These are phyloP conservation scores for Solanum appendiculatum DNA, from an alignment of 257 asterid species.

Conservation along the genomic window DNA sequence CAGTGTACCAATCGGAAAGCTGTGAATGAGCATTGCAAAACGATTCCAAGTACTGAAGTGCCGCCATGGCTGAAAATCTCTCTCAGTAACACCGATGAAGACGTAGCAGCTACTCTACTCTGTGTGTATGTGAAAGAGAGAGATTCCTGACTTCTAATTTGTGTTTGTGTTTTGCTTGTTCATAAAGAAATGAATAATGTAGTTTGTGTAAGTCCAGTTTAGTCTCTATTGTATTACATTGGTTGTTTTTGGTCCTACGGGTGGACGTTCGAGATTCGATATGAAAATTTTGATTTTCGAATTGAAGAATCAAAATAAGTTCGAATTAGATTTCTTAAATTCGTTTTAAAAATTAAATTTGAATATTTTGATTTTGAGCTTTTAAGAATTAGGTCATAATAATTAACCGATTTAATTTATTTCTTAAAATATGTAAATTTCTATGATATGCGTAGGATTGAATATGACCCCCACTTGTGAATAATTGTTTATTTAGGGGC, in stretches of 20 bases:
- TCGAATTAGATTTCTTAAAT: too few relatives aligned
- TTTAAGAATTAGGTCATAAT: background rate
- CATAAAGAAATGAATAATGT: background rate
- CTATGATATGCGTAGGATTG: background rate
- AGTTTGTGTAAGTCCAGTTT: background rate
- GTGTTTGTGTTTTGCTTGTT: background rate
- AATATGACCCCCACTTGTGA: background rate
- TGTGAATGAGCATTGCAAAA: slow-evolving; percentile 66
- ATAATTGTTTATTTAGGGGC: background rate
- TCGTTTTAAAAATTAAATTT: too few relatives aligned
- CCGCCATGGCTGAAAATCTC: slow-evolving; percentile 48
- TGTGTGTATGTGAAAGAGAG: background rate
- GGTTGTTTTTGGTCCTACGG: background rate
- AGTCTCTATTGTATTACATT: background rate
- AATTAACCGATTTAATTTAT: too few relatives aligned
- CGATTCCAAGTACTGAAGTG: slow-evolving; percentile 69
- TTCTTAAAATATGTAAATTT: too few relatives aligned
- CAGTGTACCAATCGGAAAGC: slow-evolving; percentile 74
- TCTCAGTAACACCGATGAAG: background rate
- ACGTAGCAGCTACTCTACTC: background rate
- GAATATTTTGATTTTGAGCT: too few relatives aligned
- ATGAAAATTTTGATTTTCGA: background rate
- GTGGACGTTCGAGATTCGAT: rapidly evolving
- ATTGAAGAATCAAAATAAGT: too few relatives aligned
- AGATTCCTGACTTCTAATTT: background rate